Conservation (phyloP, 345 rosid genomes). For the Geranium rotundifolium region DNA sequence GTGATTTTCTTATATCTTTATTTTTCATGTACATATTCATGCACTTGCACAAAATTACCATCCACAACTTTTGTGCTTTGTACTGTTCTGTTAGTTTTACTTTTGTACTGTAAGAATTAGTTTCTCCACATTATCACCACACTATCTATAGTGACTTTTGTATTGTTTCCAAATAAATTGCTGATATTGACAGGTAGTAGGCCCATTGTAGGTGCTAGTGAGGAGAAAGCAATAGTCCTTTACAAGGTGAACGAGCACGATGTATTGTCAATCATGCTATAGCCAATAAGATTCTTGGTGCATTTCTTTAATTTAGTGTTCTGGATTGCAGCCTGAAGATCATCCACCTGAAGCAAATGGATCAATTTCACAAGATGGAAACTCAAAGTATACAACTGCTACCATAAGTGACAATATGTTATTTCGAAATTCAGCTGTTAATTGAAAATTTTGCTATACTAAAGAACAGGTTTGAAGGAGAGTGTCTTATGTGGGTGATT, state of each 20-base stretch:
- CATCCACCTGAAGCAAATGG: conserved; percentile 47
- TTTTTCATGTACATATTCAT: neutral
- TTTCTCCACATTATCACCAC: neutral
- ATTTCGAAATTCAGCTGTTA: too few relatives aligned
- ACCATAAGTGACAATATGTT: neutral
- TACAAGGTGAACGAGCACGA: conserved; percentile 40
- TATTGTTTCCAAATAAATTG: neutral
- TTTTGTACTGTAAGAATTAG: conserved; percentile 7
- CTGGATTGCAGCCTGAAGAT: conserved; percentile 54
- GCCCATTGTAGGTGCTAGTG: conserved; percentile 30
- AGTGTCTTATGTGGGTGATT: too few relatives aligned
- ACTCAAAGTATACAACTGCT: conserved; percentile 48
- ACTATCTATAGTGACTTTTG: neutral
- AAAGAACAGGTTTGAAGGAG: too few relatives aligned
- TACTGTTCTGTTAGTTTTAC: conserved; percentile 2
- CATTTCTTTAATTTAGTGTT: conserved; percentile 11
- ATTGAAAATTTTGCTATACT: too few relatives aligned
- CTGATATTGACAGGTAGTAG: conserved; percentile 38
- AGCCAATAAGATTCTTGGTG: neutral
- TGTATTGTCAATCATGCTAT: neutral
- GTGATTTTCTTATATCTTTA: too few relatives aligned
- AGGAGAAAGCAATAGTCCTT: conserved; percentile 87
- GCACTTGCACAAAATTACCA: neutral
- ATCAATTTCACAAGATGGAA: conserved; percentile 34
- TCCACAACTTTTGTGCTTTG: neutral